Evolutionary conservation across 23 red algal species (phyloP), one percentile per base, ranked within the genome.

Genomic region (Cyanidiococcus yangmingshanensis): DNA sequence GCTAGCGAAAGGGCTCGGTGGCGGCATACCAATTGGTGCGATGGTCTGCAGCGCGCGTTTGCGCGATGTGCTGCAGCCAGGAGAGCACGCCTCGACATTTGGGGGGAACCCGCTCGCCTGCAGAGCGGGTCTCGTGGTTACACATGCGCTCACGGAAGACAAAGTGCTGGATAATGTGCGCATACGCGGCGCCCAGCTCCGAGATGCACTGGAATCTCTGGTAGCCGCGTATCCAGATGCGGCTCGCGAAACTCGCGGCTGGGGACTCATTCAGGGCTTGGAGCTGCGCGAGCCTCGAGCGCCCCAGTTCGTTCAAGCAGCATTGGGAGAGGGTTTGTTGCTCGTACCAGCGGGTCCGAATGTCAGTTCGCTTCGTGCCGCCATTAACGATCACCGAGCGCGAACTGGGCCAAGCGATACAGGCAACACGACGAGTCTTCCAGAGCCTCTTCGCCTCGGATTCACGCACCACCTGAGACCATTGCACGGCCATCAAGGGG

Each of bases 1-100:
- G 34, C 59, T 85, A 18, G 92, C 92, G 15, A 96, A 90, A 80
- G 92, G 92, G 16, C 76, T 96, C n/a, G 92, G 76, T 34, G 92
- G 88, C 39, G 92, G 92, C 2, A 79, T 96, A 76, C 92, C 92
- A 30, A 96, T 96, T 30, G 92, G 92, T n/a, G 92, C 92, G 37
- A 90, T 96, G 88, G 75, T 87, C 35, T 25, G n/a, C 63, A 87
- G 84, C 84, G 74, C 77, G 50, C 78, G 59, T 31, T 39, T 84
- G 21, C 83, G 77, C 57, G 82, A 96, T 38, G 82, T 90, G 1
- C 89, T 96, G 40, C 79, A 79, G 58, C 87, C 92, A 2, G 92
- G 92, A 2, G 92, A 96, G 41, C 92, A 96, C 80, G 92, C 87
- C 1, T 90, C 87, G 3, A 96, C 92, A 1, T 96, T 90, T 86